Evolutionary conservation across 2,329 filamentous ascomycete species (phyloP), one percentile per base, ranked within the genome.

Genomic region (Talaromyces sp.): DNA sequence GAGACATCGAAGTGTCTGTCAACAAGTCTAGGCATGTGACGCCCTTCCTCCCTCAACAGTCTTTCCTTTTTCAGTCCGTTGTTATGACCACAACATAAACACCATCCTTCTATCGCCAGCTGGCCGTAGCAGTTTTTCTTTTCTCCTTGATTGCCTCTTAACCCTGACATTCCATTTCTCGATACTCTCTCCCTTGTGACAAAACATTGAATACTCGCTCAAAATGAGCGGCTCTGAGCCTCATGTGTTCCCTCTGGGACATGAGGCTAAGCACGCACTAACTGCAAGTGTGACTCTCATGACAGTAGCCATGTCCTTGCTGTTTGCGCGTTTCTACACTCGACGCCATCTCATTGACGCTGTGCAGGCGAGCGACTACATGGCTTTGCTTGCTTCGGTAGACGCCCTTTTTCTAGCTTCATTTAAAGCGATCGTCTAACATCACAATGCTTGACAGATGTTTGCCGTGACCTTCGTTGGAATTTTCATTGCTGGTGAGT

Each of bases 361-460:
- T n/a, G 70, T 77, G 67, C 75, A 77, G 66, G 56, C 70, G 2
- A 77, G 77, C 69, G 76, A 78, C 66, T 78, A 75, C 73, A 75
- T 77, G 72, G 69, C 77, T 8, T 43, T 77, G 17, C 66, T 75
- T 38, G 72, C 76, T 19, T 65, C 78, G 69, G 76, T 78, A 68
- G 60, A 70, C 51, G 25, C 22, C 4, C 22, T 27, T 25, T 43
- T 6, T 43, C 36, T 19, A 2, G 43, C 29, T 27, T 25, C 3
- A 29, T 49, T 58, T 3, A 11, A 17, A n/a, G 27, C 6, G 1
- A 43, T 29, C 11, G 11, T 43, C 56, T 43, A n/a, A 43, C n/a
- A 13, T 22, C 17, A 1, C 31, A n/a, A 53, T 5, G 19, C 2
- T 36, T 56, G 17, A 1, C 38, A 77, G 75, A 29, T 72, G 6